Base-by-base conservation (phyloP, 257 asterid genomes). In the Nicotiana undulata region DNA sequence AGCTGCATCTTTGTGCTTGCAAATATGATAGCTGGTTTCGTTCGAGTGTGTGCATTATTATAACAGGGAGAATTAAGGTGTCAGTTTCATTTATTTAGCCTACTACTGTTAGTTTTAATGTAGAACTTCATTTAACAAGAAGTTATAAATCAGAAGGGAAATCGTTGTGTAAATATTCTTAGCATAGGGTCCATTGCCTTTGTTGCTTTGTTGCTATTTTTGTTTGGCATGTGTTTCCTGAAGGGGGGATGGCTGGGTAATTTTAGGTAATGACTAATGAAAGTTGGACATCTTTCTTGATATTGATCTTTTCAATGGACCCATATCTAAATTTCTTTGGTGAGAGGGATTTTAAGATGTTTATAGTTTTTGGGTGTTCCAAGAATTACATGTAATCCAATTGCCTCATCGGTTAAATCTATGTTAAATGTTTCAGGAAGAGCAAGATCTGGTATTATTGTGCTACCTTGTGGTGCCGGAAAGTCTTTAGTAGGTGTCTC, bases 391-490 rank as follows among this genome's bases (percentile, higher is more conserved):
- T 61, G 67, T 24, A 61, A 61, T 61, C 67, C 34, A 16, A 61
- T 24, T 61, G 16, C 49, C 49, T 40, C 49, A 40, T 40, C 20
- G 72, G 82, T 79, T 16, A 40, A 79, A 63, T 79, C 13, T 34
- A 61, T 56, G 78, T 79, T 68, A 61, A 65, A 63, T 49, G 76
- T 85, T 86, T 81, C 91, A 96, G 99, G 99, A 51, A 90, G 99
- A 85, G 99, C 98, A 8, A 92, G 99, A 63, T 96, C 98, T 28
- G 98, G 98, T 77, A 96, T 96, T 81, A 96, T 96, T 86, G 99
- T 96, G 85, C 92, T 94, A 37, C 99, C 99, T 3, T 96, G 99
- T 88, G 98, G 99, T 87, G 99, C 99, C 1, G 99, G 99, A 66
- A 96, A 96, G 90, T 96, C 99, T 80, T 90, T 96, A 75, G 98